Base-by-base conservation (phyloP, 805 yeast species). In the Lipomyces starkeyi region DNA sequence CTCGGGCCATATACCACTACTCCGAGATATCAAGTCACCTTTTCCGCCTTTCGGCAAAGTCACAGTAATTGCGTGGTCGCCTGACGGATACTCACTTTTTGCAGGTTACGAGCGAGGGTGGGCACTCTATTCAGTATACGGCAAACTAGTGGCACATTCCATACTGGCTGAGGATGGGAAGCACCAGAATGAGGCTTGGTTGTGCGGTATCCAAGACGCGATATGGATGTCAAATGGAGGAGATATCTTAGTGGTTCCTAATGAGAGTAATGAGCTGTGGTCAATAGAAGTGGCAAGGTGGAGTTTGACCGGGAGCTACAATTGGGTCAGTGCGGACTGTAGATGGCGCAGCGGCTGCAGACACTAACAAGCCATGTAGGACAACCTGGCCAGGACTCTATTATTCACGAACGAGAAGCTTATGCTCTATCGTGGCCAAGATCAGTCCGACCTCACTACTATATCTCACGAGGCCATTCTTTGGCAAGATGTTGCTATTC, bases 401-500 rank as follows among this genome's bases (percentile, higher is more conserved):
- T 71, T 85, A 32, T 74, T 76, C 61, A 76, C 81, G 34, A 78
- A 76, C 62, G 83, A 83, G 67, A 78, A 79, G 29, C 71, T 85
- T 20, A 71, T 80, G 61, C 72, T 85, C 2, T 85, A 84, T 73
- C 80, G 83, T 64, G 87, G 85, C 13, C 83, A 78, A 54, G 84
- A 83, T 57, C 84, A 83, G 68, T 77, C 82, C 2, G 80, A 72
- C 63, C 75, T 71, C 67, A 80, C 77, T 74, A 82, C 76, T 67
- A 82, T 76, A 70, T 80, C 75, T 71, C 79, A 74, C 67, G 86
- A 84, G 59, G 79, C 83, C 0, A 77, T 79, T 61, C 76, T 80
- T 17, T 85, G 88, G 88, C 74, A 81, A 40, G 78, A 77, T n/a
- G 79, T 83, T 43, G 78, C 81, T 59, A 69, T 86, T 17, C 88